Percentiles rank a stretch among this genome's conserved stretches.
Evolutionary conservation across 1,284 basidiomycete genomes (phyloP).

Genomic region (Trametes polyzona): DNA sequence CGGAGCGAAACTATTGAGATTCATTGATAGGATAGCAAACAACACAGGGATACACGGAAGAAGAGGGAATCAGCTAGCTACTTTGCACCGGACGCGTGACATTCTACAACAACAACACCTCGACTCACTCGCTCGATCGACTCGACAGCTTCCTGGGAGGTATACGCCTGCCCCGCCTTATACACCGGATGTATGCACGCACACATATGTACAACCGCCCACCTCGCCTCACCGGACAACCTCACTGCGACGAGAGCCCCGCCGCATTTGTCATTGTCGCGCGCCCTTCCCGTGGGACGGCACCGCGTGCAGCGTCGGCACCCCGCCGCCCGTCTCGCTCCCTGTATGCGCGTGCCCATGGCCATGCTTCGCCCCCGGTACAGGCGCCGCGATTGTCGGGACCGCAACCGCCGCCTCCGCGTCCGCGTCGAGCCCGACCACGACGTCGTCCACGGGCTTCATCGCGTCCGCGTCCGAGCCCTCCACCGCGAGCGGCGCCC

Average conservation of each 20-base stretch:
- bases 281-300: slow-evolving; percentile 26
- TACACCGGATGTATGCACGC: not conserved
- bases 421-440: slow-evolving; percentile 23
- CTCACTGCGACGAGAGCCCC: not conserved
- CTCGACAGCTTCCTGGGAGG: too few species aligned
- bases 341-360: slow-evolving; percentile 24
- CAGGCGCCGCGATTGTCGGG: slow-evolving; percentile 38
- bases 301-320: slow-evolving; percentile 30
- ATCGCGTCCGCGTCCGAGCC: slow-evolving; percentile 62
- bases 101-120: slow-evolving; percentile 2
- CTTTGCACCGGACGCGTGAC: not conserved
- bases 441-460: slow-evolving; percentile 66
- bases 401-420: slow-evolving; percentile 47
- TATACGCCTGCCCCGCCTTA: not conserved
- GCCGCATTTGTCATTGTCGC: slow-evolving; percentile 11
- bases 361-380: slow-evolving; percentile 31
- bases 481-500: slow-evolving; percentile 16
- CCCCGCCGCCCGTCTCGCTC: slow-evolving; percentile 24
- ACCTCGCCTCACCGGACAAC: not conserved
- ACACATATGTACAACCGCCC: too few species aligned
- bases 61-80: not conserved
- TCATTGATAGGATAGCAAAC: slow-evolving; percentile 3
- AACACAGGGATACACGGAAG: slow-evolving; percentile 3
- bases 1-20: too few species aligned
- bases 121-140: not conserved